Conservation (phyloP, 331 rosid genomes). For the Arachis monticola region DNA sequence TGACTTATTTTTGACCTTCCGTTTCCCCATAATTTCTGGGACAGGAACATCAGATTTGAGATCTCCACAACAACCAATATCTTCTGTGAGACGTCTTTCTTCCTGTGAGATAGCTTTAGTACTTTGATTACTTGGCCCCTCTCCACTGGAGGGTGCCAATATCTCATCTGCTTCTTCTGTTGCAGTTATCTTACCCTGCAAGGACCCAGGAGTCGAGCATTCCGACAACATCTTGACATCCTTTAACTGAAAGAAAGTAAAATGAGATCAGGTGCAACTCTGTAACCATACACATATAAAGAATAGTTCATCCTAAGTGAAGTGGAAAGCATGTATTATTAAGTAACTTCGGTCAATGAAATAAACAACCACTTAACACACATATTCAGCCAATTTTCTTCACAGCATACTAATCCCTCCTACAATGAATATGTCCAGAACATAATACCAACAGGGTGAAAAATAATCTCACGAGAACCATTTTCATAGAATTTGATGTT, state of each 20-base stretch:
- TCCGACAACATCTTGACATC: constrained; percentile 39
- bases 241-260: constrained; percentile 48
- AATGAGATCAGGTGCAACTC: constrained; percentile 14
- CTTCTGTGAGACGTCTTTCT: constrained; percentile 36
- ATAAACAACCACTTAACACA: constrained; percentile 10
- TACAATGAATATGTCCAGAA: background rate
- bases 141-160: constrained; percentile 46
- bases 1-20: constrained; percentile 42
- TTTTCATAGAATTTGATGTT: constrained; percentile 17
- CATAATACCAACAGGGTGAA: background rate
- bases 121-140: constrained; percentile 41
- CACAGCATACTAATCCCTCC: background rate
- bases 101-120: constrained; percentile 34
- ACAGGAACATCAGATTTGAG: constrained; percentile 42
- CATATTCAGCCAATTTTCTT: background rate
- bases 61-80: constrained; percentile 40
- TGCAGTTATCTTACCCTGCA: constrained; percentile 26
- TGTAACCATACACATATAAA: background rate
- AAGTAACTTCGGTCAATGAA: background rate
- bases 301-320: background rate
- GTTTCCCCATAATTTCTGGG: constrained; percentile 47
- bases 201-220: constrained; percentile 23
- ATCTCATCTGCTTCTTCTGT: constrained; percentile 40
- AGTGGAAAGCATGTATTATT: constrained; percentile 17
- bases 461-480: background rate